phyloP scores from a whole-genome alignment of 2,329 filamentous ascomycete genomes.

The Chaetomium olivaceum region DNA sequence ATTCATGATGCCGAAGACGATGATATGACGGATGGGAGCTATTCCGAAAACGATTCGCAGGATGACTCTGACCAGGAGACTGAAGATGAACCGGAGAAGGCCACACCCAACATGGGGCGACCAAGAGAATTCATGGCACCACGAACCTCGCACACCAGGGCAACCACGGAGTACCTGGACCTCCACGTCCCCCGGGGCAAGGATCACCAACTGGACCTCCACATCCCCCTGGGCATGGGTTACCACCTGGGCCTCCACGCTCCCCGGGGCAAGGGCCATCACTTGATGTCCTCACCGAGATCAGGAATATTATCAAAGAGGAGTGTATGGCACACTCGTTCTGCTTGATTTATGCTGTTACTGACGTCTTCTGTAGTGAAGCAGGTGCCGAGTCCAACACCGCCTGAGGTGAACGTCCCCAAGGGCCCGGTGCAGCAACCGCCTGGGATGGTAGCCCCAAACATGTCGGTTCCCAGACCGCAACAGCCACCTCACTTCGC shows the following conservation, averaged over 20 bases:
- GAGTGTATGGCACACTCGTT: slow-evolving; percentile 21
- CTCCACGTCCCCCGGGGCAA: background rate
- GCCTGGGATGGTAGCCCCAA: background rate
- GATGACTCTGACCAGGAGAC: slow-evolving; percentile 1
- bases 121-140: background rate
- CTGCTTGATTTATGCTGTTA: rapidly evolving
- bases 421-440: background rate
- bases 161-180: background rate
- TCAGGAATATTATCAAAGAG: slow-evolving; percentile 29
- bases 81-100: background rate
- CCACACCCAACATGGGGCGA: background rate
- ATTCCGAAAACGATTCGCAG: slow-evolving; percentile 10
- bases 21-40: background rate
- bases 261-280: background rate
- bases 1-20: slow-evolving; percentile 2
- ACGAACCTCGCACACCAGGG: background rate
- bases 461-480: background rate
- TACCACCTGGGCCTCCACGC: background rate
- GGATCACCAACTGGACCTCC: background rate
- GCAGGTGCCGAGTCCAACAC: slow-evolving; percentile 8
- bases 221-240: background rate
- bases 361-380: slow-evolving; percentile 12
- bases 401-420: background rate
- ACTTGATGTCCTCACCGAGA: slow-evolving; percentile 18
- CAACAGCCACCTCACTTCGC: background rate